Evolutionary conservation across 176 grass and related monocot species (phyloP).

Genomic region (Oryza officinalis): DNA sequence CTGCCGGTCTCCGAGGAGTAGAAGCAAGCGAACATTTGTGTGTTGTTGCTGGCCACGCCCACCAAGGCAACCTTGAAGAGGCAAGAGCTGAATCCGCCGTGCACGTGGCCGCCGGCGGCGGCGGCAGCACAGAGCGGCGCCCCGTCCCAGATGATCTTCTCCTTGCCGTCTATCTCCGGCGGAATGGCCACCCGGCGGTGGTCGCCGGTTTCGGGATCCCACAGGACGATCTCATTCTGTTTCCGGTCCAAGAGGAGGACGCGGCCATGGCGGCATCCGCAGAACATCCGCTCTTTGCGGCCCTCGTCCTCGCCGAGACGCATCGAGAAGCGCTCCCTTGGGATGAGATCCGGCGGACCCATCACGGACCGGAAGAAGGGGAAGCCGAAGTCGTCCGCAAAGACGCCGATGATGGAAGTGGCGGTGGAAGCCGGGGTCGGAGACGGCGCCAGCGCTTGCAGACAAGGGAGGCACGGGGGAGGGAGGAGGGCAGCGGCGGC

Average conservation of each 20-base stretch:
- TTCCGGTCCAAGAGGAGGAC: neutral
- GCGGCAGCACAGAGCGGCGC: neutral
- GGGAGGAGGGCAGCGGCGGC: no score
- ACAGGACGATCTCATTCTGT: neutral
- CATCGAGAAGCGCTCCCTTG: neutral
- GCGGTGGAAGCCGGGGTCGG: no score
- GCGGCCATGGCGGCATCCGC: conserved; percentile 9
- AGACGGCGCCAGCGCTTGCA: no score
- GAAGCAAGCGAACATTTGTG: neutral
- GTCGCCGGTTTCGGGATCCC: conserved; percentile 11
- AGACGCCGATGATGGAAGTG: neutral
- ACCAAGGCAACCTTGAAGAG: conserved; percentile 15
- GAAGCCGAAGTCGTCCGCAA: neutral
- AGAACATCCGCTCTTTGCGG: no score
- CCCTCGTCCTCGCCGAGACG: neutral
- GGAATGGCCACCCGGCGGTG: neutral
- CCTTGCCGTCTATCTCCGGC: neutral
- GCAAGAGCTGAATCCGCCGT: conserved; percentile 1
- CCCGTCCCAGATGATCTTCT: neutral
- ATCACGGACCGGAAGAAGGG: neutral
- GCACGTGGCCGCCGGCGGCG: neutral
- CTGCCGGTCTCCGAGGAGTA: neutral
- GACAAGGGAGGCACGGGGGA: no score
- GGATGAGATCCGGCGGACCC: neutral
- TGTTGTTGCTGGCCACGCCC: neutral